These are phyloP conservation scores for Luffa aegyptiaca DNA, from an alignment of 306 rosid species.

Conservation along the genomic window DNA sequence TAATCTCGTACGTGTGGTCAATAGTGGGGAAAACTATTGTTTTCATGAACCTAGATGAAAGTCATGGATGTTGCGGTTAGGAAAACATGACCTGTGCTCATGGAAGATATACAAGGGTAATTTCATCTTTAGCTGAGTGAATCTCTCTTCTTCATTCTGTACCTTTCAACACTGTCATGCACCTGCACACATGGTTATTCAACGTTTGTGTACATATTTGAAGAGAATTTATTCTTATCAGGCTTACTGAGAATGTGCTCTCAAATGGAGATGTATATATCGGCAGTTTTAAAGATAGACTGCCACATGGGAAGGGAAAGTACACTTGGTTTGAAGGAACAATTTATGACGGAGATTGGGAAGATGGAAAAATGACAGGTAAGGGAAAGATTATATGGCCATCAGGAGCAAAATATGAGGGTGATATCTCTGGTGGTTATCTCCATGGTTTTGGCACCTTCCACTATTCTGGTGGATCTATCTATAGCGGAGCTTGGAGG, in stretches of 20 bases:
- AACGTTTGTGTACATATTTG: background rate
- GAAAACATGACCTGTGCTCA: background rate
- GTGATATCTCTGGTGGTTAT: slow-evolving; percentile 78
- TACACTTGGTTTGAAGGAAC: slow-evolving; percentile 80
- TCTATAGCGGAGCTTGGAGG: slow-evolving; percentile 74
- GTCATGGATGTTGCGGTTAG: background rate
- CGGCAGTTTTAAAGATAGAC: slow-evolving; percentile 42
- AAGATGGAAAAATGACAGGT: slow-evolving; percentile 73
- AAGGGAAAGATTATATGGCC: slow-evolving; percentile 60
- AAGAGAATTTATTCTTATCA: slow-evolving; percentile 19
- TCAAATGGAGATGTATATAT: slow-evolving; percentile 58
- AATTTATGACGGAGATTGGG: slow-evolving; percentile 79
- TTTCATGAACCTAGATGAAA: background rate
- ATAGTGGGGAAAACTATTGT: background rate
- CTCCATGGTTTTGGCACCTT: slow-evolving; percentile 78
- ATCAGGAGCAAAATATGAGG: slow-evolving; percentile 69
- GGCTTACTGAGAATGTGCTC: slow-evolving; percentile 43
- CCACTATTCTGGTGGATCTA: slow-evolving; percentile 30
- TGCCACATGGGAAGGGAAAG: slow-evolving; percentile 77
- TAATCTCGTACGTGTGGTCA: background rate
- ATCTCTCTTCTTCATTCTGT: background rate
- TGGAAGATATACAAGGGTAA: slow-evolving; percentile 10
- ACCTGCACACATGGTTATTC: background rate
- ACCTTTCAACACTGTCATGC: slow-evolving; percentile 2
- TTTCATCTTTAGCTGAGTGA: background rate